phyloP scores from a whole-genome alignment of 2,329 filamentous ascomycete species.

The Stagonosporopsis chrysanthemi region DNA sequence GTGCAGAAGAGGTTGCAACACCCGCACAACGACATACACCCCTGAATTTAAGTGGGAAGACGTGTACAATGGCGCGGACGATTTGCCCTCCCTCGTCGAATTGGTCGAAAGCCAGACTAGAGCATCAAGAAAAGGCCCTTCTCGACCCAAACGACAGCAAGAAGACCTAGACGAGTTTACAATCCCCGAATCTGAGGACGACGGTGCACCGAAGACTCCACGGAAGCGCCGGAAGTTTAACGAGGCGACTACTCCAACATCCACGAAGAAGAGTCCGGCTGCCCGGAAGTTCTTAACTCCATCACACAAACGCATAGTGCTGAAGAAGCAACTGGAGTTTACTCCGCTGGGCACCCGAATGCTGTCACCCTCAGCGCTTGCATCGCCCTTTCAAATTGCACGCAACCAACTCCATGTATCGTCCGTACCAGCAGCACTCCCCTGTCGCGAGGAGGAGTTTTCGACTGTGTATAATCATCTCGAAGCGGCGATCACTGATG shows the following conservation, averaged over 20 bases:
- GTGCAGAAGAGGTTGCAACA: slow-evolving; percentile 88
- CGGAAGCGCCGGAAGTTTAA: slow-evolving; percentile 58
- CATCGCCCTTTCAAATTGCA: slow-evolving; percentile 90
- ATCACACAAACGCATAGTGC: slow-evolving; percentile 71
- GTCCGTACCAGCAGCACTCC: slow-evolving; percentile 85
- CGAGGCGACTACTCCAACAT: slow-evolving; percentile 54
- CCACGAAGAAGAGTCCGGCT: slow-evolving; percentile 54
- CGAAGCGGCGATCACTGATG: slow-evolving; percentile 91
- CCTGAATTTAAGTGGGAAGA: slow-evolving; percentile 94
- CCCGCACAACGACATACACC: slow-evolving; percentile 87
- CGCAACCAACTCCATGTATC: slow-evolving; percentile 91
- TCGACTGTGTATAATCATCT: slow-evolving; percentile 90
- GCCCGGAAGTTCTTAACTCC: slow-evolving; percentile 67
- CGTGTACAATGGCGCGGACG: slow-evolving; percentile 72
- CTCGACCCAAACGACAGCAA: slow-evolving; percentile 39
- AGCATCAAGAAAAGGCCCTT: slow-evolving; percentile 65
- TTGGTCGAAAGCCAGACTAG: slow-evolving; percentile 77
- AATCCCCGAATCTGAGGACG: slow-evolving; percentile 51
- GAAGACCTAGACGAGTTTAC: slow-evolving; percentile 57
- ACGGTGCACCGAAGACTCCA: slow-evolving; percentile 53
- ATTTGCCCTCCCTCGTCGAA: slow-evolving; percentile 70
- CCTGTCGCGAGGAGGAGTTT: slow-evolving; percentile 92
- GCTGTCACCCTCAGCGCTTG: slow-evolving; percentile 77
- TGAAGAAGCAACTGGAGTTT: slow-evolving; percentile 92
- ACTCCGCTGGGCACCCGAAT: slow-evolving; percentile 91